Evolutionary conservation across 2,329 filamentous ascomycete genomes (phyloP), one percentile per base, ranked within the genome.

Genomic region (Hymenoscyphus fructigenus): DNA sequence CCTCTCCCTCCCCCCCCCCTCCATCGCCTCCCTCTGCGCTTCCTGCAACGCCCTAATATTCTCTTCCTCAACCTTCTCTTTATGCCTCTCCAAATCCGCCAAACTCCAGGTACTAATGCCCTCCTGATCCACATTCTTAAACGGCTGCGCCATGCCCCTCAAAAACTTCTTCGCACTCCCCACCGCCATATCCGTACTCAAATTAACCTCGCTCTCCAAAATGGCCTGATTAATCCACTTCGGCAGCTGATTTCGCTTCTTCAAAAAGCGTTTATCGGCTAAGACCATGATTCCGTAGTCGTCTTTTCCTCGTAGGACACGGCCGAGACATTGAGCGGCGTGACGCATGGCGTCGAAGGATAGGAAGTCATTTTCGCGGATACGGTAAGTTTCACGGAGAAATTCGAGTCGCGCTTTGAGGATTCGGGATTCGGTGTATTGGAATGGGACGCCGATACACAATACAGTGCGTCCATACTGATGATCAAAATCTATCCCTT

Each of bases 251-350:
- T 79, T 83, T 44, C 93, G 85, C 79, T 98, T 98, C 80, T 95
- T 96, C 76, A 92, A 89, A 78, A 97, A 99, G 20, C 95, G 88
- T 53, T 92, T 89, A 77, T 99, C 95, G 1, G 96, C 95, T 32
- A 99, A 83, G 4, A 99, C 94, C 95, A 99, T 99, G 81, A 99
- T 92, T n/a, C 95, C 95, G 77, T 99, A 99, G 78, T 99, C 95
- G 75, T 99, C 96, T 77, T 99, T 99, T 28, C 95, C 95, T 72
- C 95, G 85, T 67, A 99, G 82, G 55, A 99, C 95, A 75, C 95
- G 93, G 15, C 95, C 96, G 1, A 99, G 82, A 74, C 95, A 99
- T 76, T 99, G 95, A 0, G 95, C 94, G 15, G 95, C 95, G 76
- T 99, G 95, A n/a, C 95, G 88, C 94, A 99, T 99, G 26, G 95